Evolutionary conservation across 1,284 basidiomycete species (phyloP).

Genomic region (Albatrellus sp.): DNA sequence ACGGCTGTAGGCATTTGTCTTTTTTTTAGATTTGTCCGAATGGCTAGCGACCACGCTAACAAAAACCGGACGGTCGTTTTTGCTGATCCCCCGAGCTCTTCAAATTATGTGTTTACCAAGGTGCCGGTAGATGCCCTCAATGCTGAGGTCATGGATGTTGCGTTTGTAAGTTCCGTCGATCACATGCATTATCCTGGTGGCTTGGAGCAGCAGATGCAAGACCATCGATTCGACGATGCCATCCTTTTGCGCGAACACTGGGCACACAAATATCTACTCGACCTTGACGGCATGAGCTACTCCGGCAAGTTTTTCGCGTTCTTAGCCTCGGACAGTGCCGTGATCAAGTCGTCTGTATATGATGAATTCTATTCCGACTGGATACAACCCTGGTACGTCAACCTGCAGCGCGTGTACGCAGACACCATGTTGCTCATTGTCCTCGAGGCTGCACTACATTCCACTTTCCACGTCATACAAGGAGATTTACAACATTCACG

Average conservation of each 20-base stretch:
- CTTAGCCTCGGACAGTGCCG: constrained; percentile 78
- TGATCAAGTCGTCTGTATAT: constrained; percentile 83
- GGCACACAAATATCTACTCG: constrained; percentile 86
- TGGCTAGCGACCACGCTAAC: constrained; percentile 52
- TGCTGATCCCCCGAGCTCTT: constrained; percentile 53
- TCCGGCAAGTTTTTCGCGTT: constrained; percentile 82
- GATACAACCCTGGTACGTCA: constrained; percentile 69
- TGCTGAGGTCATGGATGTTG: constrained; percentile 76
- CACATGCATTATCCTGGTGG: constrained; percentile 69
- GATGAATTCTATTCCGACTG: constrained; percentile 81
- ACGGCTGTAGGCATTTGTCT: too few species aligned
- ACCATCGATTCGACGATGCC: constrained; percentile 68
- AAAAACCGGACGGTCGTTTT: constrained; percentile 65
- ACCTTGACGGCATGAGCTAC: constrained; percentile 93
- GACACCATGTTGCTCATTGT: too few species aligned
- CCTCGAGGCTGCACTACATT: constrained; percentile 79
- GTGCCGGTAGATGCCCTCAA: constrained; percentile 62
- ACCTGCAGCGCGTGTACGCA: background rate
- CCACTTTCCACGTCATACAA: constrained; percentile 77
- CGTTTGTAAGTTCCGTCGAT: constrained; percentile 72
- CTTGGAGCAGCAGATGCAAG: constrained; percentile 50
- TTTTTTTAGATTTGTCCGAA: constrained; percentile 56
- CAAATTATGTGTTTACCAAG: constrained; percentile 44
- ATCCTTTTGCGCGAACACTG: constrained; percentile 80
- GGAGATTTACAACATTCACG: constrained; percentile 86